phyloP scores from a whole-genome alignment of 139 green algal genomes.

The Volvox africanus region DNA sequence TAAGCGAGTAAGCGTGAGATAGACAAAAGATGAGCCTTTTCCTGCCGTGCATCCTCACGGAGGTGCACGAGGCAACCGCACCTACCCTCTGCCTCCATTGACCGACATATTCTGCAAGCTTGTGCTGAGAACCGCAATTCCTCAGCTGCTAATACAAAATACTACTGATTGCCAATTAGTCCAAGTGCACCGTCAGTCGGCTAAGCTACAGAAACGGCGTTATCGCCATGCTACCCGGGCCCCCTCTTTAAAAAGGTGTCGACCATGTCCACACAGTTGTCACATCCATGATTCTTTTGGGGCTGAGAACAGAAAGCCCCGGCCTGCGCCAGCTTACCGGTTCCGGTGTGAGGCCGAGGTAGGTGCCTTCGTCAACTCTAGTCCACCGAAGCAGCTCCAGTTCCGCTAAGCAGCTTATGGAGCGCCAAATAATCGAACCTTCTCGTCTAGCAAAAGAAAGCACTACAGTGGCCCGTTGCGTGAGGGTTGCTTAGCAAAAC shows the following conservation, averaged over 20 bases:
- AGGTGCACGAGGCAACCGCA: background rate
- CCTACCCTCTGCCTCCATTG: background rate
- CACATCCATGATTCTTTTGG: no score
- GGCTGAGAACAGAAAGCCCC: no score
- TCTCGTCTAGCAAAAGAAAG: background rate
- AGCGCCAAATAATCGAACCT: background rate
- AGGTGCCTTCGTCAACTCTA: conserved; percentile 17
- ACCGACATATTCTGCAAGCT: background rate
- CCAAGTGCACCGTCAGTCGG: no score
- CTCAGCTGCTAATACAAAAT: background rate
- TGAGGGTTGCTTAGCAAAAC: background rate
- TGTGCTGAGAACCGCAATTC: no score
- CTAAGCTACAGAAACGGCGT: background rate
- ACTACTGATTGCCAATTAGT: background rate
- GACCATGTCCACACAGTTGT: background rate
- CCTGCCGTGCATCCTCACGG: background rate
- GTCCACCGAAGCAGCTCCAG: background rate
- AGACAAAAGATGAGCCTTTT: background rate
- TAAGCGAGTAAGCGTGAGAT: background rate
- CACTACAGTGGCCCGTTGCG: background rate
- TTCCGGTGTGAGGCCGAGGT: background rate
- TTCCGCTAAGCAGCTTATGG: background rate
- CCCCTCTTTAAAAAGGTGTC: background rate
- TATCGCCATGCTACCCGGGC: background rate
- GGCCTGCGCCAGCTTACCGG: background rate